Base-by-base conservation (phyloP, 1,284 basidiomycete species). In the Rhodotorula sp. region DNA sequence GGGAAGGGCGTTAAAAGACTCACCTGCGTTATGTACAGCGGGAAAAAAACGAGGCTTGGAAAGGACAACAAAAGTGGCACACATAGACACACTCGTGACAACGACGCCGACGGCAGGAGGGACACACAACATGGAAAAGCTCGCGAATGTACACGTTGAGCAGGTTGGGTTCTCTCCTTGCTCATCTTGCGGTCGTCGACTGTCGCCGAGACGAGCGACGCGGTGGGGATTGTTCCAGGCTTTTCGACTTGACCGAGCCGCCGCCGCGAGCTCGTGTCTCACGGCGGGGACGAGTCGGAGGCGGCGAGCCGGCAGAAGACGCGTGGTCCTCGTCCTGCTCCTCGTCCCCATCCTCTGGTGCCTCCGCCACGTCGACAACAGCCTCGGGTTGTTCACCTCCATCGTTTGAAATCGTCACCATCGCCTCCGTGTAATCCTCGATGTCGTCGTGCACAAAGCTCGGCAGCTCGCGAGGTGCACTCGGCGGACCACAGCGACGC, bases 401-500 rank as follows among this genome's bases (percentile, higher is more conserved):
- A 4, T 18, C n/a, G 8, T 42, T 42, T 12, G 37, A 10, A 12
- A 42, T 12, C 10, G 37, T 42, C 37, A 42, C 37, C 12, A 29
- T 17, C 15, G 26, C 53, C 6, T 29, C 45, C 29, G 12, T 46
- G 45, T 30, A 30, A 24, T 48, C 24, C 26, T 26, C 49, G 60
- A 12, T 33, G 24, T 62, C 30, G n/a, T 24, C 53, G 29, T 30
- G 22, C 30, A 53, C 37, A 42, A 44, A 7, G 42, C 15, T 8
- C 53, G 30, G 29, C 42, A 62, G 26, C 22, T 29, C 22, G 53
- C 62, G 53, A 17, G 53, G 26, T 3, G 26, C 14, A 29, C 26
- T 12, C 33, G 62, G 62, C 42, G 62, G 62, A 10, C 62, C 62
- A 22, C 62, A 62, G 42, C 62, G 42, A 44, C 62, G 62, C 26